These are phyloP conservation scores for Penicillium longicatenatum DNA, from an alignment of 495 filamentous ascomycete genomes.

Conservation along the genomic window DNA sequence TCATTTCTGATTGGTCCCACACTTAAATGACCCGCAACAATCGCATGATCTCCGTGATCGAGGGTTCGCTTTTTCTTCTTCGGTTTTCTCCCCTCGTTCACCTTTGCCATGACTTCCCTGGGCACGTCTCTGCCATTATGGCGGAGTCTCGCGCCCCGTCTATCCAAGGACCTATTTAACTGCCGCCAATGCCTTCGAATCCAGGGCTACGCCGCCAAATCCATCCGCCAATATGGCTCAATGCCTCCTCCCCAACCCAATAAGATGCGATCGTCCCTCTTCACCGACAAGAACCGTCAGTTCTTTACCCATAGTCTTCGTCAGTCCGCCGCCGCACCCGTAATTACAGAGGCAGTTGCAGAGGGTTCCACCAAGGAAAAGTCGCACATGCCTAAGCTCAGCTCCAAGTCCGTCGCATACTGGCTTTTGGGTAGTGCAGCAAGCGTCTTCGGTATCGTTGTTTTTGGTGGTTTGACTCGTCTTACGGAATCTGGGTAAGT, in stretches of 20 bases:
- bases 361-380: slow-evolving; percentile 32
- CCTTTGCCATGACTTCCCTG: slow-evolving; percentile 40
- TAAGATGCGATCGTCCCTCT: slow-evolving; percentile 29
- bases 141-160: slow-evolving; percentile 46
- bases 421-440: slow-evolving; percentile 91
- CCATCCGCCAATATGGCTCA: slow-evolving; percentile 37
- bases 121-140: slow-evolving; percentile 34
- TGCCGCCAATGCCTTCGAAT: slow-evolving; percentile 63
- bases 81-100: slow-evolving; percentile 4
- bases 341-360: slow-evolving; percentile 20
- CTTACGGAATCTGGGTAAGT: slow-evolving; percentile 93
- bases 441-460: slow-evolving; percentile 93
- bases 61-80: slow-evolving; percentile 18
- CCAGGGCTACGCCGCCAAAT: slow-evolving; percentile 35
- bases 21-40: slow-evolving; percentile 19
- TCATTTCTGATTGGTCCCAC: slow-evolving; percentile 26
- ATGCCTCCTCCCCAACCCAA: slow-evolving; percentile 30
- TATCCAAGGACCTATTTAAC: slow-evolving; percentile 58
- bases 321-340: slow-evolving; percentile 28
- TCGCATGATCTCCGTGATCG: slow-evolving; percentile 15
- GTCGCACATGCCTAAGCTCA: slow-evolving; percentile 69
- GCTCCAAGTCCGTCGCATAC: slow-evolving; percentile 76
- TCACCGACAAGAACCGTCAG: slow-evolving; percentile 33
- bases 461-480: slow-evolving; percentile 90
- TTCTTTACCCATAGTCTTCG: slow-evolving; percentile 34